Evolutionary conservation across 163 green algal genomes (phyloP).

Genomic region (Trebouxia gelatinosa): DNA sequence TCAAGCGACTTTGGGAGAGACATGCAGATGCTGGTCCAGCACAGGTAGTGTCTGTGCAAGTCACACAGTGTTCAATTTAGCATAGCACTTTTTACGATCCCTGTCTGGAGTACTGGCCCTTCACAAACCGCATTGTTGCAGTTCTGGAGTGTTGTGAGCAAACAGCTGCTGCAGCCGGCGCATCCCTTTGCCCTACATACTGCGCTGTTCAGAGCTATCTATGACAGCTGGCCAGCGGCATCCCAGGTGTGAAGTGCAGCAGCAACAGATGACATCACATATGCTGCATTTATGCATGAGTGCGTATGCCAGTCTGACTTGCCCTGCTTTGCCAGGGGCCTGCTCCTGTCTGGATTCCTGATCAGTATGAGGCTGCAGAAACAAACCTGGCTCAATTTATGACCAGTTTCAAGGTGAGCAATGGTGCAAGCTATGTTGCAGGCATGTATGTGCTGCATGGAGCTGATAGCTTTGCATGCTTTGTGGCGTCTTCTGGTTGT

Average conservation of each 20-base stretch:
- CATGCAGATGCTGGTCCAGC: too few species aligned
- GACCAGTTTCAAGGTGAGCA: constrained; percentile 41
- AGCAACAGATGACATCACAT: background rate
- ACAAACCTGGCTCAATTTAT: constrained; percentile 73
- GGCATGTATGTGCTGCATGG: background rate
- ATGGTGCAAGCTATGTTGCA: background rate
- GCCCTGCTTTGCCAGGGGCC: constrained; percentile 44
- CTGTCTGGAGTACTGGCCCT: too few species aligned
- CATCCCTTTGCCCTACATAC: constrained; percentile 3
- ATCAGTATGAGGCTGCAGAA: constrained; percentile 7
- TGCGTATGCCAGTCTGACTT: background rate
- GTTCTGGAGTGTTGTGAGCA: background rate
- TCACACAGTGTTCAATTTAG: too few species aligned
- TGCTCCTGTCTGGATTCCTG: constrained; percentile 66
- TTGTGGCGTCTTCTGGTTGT: background rate
- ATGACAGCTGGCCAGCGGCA: background rate
- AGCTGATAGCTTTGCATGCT: background rate
- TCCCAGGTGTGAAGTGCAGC: too few species aligned
- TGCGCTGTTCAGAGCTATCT: background rate
- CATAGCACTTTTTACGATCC: too few species aligned
- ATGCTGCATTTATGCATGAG: background rate
- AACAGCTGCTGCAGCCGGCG: background rate
- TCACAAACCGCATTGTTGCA: background rate
- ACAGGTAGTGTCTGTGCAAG: too few species aligned
- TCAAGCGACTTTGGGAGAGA: too few species aligned